Conservation (phyloP, 2,329 filamentous ascomycete species). For the Aspergillus amoenus region DNA sequence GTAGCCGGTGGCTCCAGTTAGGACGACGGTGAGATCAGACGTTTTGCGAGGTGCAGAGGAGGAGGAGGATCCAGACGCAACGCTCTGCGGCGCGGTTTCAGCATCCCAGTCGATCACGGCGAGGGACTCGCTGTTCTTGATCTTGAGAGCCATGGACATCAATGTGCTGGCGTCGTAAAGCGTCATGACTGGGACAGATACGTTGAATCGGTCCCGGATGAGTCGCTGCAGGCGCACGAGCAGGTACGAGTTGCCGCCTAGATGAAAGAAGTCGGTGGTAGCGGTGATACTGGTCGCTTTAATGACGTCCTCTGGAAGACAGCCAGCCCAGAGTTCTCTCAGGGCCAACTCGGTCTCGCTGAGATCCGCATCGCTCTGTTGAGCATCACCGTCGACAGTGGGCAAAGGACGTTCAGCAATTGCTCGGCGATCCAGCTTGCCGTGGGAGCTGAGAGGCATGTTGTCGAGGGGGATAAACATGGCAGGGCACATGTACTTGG, state of each 20-base stretch:
- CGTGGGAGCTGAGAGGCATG: constrained; percentile 26
- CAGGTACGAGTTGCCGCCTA: constrained; percentile 13
- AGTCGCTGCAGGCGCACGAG: constrained; percentile 1
- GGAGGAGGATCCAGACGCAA: background rate
- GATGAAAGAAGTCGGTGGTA: constrained; percentile 8
- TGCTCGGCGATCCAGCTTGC: constrained; percentile 27
- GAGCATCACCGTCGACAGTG: background rate
- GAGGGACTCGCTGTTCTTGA: background rate
- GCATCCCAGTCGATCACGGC: background rate
- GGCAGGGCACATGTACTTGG: constrained; percentile 37
- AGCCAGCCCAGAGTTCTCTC: constrained; percentile 1
- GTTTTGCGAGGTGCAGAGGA: background rate
- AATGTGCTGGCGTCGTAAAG: constrained; percentile 1
- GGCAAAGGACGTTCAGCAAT: constrained; percentile 22
- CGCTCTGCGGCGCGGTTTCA: background rate
- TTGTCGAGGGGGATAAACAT: constrained; percentile 20
- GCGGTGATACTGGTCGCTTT: background rate
- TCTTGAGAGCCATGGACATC: background rate
- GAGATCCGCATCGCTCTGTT: background rate
- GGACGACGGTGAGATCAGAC: constrained; percentile 1
- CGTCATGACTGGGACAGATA: background rate
- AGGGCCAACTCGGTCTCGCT: background rate
- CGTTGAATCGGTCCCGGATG: background rate
- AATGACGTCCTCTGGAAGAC: background rate
- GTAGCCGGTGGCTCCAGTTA: constrained; percentile 14